Base-by-base conservation (phyloP, 805 yeast genomes). In the Candida qinlingensis region DNA sequence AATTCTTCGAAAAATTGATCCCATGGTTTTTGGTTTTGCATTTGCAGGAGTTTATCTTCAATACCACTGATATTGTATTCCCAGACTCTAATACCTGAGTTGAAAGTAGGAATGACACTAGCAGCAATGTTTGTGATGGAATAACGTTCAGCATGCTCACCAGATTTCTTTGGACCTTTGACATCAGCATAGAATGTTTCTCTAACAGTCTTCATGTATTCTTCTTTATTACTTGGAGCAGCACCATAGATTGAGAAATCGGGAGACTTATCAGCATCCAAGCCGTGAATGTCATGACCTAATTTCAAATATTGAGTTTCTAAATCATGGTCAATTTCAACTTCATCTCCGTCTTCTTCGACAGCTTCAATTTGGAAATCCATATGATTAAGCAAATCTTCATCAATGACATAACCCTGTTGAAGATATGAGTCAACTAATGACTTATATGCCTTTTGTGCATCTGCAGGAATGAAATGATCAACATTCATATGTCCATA, bases 401-500 rank as follows among this genome's bases (percentile, higher is more conserved):
- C 62, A 12, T 62, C 63, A 7, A 63, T 62, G 1, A 62, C 67
- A 12, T 56, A 58, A 3, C 68, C 70, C 27, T 64, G 53, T 19
- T 58, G 57, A 13, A 53, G 39, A 11, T 56, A 34, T 7, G 57
- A 46, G 7, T 35, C 40, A 37, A 47, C 51, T 38, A 54, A 48
- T 7, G 60, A 75, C 50, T 74, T 72, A 70, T 86, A 82, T 0
- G 94, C 87, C 54, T 78, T 76, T 42, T 74, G 75, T 2, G 88
- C 75, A 67, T 88, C 92, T 51, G 85, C 70, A 0, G 95, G 89
- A 41, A 86, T 74, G 62, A 85, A 87, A 67, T 88, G 96, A 62
- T 89, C 96, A 47, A 87, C 72, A 65, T 88, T 88, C 96, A 88
- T 88, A 62, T 88, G 96, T 0, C 96, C 96, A 63, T 77, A 88